Conservation (phyloP, 2,329 filamentous ascomycete genomes). For the Penicillium nordicum region DNA sequence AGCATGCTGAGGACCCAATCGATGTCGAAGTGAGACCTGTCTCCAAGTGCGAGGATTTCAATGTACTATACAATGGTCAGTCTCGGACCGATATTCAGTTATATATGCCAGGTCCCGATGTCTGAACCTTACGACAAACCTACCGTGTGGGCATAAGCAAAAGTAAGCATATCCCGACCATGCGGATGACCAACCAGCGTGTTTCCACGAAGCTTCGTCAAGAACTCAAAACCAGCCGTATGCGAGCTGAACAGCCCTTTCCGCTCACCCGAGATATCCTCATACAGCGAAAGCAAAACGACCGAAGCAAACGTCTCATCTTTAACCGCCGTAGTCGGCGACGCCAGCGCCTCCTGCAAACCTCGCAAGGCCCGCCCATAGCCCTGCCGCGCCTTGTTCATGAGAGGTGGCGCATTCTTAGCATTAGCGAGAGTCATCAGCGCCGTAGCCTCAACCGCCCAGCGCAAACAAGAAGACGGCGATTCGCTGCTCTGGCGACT, state of each 20-base stretch:
- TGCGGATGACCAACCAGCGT: constrained; percentile 28
- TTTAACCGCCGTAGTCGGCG: constrained; percentile 29
- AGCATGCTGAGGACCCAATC: constrained; percentile 30
- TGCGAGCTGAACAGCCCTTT: constrained; percentile 37
- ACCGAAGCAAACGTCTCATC: constrained; percentile 41
- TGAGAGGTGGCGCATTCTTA: constrained; percentile 25
- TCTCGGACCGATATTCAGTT: not conserved
- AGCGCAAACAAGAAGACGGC: constrained; percentile 29
- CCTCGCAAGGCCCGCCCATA: constrained; percentile 34
- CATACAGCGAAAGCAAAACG: constrained; percentile 37
- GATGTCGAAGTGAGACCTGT: constrained; percentile 29
- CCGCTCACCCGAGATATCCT: constrained; percentile 39
- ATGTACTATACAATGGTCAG: constrained; percentile 27
- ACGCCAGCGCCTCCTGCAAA: constrained; percentile 29
- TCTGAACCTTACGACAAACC: constrained; percentile 1
- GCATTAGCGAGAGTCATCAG: constrained; percentile 34
- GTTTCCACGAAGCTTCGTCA: constrained; percentile 35
- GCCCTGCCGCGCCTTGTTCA: constrained; percentile 28
- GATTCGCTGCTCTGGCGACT: constrained; percentile 8
- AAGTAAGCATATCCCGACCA: constrained; percentile 37
- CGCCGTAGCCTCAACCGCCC: constrained; percentile 36
- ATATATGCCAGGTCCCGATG: not conserved
- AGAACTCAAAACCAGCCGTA: constrained; percentile 34
- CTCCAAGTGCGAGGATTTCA: constrained; percentile 34
- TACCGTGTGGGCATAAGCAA: constrained; percentile 38